phyloP scores from a whole-genome alignment of 352 stramenopile genomes.

The Pythium vanterpoolii region DNA sequence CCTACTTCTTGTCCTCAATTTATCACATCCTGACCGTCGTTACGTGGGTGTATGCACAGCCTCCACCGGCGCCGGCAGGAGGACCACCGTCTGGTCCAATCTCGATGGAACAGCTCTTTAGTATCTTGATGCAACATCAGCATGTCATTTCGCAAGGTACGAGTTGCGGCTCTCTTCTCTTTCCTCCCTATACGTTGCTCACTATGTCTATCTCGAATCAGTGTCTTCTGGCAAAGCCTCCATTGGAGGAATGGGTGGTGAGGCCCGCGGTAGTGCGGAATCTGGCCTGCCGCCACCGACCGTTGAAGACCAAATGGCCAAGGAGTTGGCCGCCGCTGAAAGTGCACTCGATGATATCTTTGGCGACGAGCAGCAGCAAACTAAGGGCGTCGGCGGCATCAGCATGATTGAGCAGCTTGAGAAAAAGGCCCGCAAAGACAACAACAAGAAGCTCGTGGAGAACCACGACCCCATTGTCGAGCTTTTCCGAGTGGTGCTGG shows the following conservation, averaged over 20 bases:
- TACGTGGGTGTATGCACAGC: slow-evolving; percentile 27
- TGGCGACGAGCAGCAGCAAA: slow-evolving; percentile 66
- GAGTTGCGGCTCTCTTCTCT: not conserved
- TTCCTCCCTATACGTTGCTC: not conserved
- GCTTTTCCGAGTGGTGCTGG: slow-evolving; percentile 50
- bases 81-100: slow-evolving; percentile 35
- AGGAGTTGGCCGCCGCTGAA: slow-evolving; percentile 72
- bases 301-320: slow-evolving; percentile 84
- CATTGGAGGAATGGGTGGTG: slow-evolving; percentile 24
- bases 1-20: not conserved
- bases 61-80: slow-evolving; percentile 24
- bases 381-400: slow-evolving; percentile 68
- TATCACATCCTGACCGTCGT: not conserved
- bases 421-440: slow-evolving; percentile 81
- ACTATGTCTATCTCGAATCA: slow-evolving; percentile 12
- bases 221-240: slow-evolving; percentile 37
- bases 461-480: slow-evolving; percentile 60
- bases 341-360: slow-evolving; percentile 85
- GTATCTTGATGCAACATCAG: slow-evolving; percentile 86
- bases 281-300: slow-evolving; percentile 24
- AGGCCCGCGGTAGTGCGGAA: not conserved
- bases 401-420: slow-evolving; percentile 87
- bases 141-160: slow-evolving; percentile 84
- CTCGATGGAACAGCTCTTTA: slow-evolving; percentile 86
- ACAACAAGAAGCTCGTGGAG: slow-evolving; percentile 87